phyloP scores from a whole-genome alignment of 441 rosid genomes.

The Gossypium schwendimanii region DNA sequence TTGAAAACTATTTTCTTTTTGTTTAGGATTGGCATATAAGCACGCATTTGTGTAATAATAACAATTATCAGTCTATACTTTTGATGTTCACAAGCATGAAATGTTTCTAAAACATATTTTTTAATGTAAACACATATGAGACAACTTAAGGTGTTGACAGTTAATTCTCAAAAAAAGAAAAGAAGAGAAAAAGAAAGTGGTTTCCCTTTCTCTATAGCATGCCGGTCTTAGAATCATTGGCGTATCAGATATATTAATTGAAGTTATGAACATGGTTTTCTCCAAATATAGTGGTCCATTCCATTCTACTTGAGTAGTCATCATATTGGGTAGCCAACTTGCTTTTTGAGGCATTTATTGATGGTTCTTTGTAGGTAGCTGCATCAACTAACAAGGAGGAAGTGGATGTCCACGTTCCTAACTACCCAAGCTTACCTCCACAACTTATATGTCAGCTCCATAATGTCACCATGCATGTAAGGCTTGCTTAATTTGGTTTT shows the following conservation, averaged over 20 bases:
- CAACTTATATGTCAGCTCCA: conserved; percentile 95
- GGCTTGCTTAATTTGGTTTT: conserved; percentile 14
- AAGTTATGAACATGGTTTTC: not conserved
- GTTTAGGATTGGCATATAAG: too few relatives aligned
- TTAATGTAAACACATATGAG: too few relatives aligned
- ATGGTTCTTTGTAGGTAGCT: conserved; percentile 53
- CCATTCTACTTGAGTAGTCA: not conserved
- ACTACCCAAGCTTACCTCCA: conserved; percentile 87
- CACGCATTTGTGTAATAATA: too few relatives aligned
- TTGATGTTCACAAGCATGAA: too few relatives aligned
- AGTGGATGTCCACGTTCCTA: conserved; percentile 85
- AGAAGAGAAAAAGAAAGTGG: not conserved
- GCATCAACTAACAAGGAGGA: conserved; percentile 93
- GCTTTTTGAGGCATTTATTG: not conserved
- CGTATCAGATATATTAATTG: not conserved
- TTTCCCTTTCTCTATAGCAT: not conserved
- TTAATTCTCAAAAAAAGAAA: too few relatives aligned
- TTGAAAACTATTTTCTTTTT: too few relatives aligned
- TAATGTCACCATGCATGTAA: conserved; percentile 96
- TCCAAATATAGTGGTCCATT: not conserved
- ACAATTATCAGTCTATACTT: too few relatives aligned
- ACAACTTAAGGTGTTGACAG: too few relatives aligned
- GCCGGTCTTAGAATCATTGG: not conserved
- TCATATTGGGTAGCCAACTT: not conserved
- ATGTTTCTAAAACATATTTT: too few relatives aligned